Conservation (phyloP, 2,329 filamentous ascomycete species). For the Arthrobotrys entomopaga region DNA sequence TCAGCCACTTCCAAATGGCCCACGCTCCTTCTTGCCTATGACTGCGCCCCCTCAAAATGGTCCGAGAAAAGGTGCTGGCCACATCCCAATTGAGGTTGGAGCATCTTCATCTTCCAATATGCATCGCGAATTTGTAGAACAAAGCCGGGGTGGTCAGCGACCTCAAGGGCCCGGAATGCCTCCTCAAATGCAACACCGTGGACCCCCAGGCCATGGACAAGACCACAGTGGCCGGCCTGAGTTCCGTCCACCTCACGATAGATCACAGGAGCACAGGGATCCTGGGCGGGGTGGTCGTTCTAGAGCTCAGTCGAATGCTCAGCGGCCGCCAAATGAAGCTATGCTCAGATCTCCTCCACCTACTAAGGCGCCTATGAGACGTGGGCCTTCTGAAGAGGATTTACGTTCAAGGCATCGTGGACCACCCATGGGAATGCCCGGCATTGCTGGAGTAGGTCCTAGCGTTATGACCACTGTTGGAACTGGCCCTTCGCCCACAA, state of each 20-base stretch:
- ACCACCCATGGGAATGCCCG: slow-evolving; percentile 38
- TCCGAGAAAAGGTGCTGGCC: slow-evolving; percentile 28
- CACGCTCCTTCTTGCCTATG: slow-evolving; percentile 47
- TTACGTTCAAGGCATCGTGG: slow-evolving; percentile 39
- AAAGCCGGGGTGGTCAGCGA: slow-evolving; percentile 33
- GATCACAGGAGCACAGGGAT: slow-evolving; percentile 25
- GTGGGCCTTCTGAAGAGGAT: slow-evolving; percentile 49
- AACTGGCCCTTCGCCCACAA: slow-evolving; percentile 13
- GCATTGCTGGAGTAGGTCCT: slow-evolving; percentile 17
- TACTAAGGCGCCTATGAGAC: slow-evolving; percentile 24
- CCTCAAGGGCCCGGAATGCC: slow-evolving; percentile 41
- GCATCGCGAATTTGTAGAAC: slow-evolving; percentile 49
- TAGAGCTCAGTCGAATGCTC: slow-evolving; percentile 39
- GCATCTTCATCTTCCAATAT: slow-evolving; percentile 41
- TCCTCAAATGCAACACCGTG: slow-evolving; percentile 35
- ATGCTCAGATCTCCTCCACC: slow-evolving; percentile 38
- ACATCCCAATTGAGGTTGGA: slow-evolving; percentile 45
- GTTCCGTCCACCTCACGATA: slow-evolving; percentile 47
- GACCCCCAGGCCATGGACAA: slow-evolving; percentile 28
- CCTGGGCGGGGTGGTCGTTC: slow-evolving; percentile 37
- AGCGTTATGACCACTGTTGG: slow-evolving; percentile 49
- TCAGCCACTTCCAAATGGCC: slow-evolving; percentile 27
- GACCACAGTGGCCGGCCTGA: slow-evolving; percentile 22
- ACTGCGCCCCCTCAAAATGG: slow-evolving; percentile 23
- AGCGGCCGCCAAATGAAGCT: slow-evolving; percentile 36